phyloP scores from a whole-genome alignment of 306 rosid species.

The Prunus mongolica region DNA sequence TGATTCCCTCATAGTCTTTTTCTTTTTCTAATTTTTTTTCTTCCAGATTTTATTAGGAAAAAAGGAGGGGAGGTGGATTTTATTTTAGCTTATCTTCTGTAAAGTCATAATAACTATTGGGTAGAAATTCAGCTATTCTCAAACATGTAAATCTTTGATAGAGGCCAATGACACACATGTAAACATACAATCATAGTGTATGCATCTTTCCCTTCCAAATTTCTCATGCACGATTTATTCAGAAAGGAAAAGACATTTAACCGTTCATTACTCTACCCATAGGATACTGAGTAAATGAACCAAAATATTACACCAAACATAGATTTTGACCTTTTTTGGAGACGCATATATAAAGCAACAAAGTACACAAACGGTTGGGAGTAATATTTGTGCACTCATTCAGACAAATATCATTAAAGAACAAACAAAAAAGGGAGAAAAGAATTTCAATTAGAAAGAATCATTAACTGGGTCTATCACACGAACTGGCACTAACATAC shows the following conservation, averaged over 20 bases:
- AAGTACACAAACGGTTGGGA: not conserved
- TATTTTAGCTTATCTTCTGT: conserved; percentile 1
- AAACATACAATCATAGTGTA: not conserved
- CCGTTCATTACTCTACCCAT: not conserved
- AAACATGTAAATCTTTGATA: conserved; percentile 24
- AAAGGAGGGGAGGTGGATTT: not conserved
- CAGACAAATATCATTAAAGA: conserved; percentile 17
- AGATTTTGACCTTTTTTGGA: not conserved
- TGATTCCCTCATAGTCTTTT: not conserved
- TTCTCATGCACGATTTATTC: not conserved
- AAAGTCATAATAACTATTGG: conserved; percentile 13
- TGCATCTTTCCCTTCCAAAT: conserved; percentile 1
- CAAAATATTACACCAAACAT: not conserved
- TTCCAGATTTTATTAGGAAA: not conserved
- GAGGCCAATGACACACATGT: conserved; percentile 5
- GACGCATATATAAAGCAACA: not conserved
- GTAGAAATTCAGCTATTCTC: conserved; percentile 20
- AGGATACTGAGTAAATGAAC: not conserved
- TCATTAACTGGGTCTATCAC: conserved; percentile 43
- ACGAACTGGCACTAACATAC: conserved; percentile 61
- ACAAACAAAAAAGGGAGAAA: not conserved
- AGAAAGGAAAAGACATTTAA: not conserved
- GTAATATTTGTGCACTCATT: not conserved
- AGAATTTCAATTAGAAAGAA: conserved; percentile 47
- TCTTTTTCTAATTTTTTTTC: not conserved